Evolutionary conservation across 345 rosid species (phyloP).

Genomic region (Populus tremula): DNA sequence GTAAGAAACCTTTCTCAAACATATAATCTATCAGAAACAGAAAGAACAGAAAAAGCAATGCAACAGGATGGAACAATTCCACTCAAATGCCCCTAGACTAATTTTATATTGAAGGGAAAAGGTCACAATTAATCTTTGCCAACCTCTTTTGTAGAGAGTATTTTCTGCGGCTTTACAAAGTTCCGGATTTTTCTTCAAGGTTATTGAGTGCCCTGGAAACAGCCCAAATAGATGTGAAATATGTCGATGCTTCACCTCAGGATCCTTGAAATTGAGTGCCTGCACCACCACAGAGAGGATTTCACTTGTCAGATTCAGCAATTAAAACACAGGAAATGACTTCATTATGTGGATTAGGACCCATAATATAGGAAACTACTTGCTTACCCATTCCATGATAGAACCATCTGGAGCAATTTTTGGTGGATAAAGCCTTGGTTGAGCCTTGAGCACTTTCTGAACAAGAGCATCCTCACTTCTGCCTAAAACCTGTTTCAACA

Average conservation of each 20-base stretch:
- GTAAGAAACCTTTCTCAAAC: background rate
- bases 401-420: slow-evolving; percentile 69
- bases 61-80: background rate
- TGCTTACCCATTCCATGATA: slow-evolving; percentile 87
- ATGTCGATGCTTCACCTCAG: slow-evolving; percentile 81
- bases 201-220: slow-evolving; percentile 80
- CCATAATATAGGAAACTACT: background rate
- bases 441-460: slow-evolving; percentile 54
- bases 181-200: slow-evolving; percentile 55
- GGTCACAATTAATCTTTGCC: slow-evolving; percentile 5
- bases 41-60: background rate
- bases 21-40: background rate
- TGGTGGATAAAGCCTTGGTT: slow-evolving; percentile 59
- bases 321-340: background rate
- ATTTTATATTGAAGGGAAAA: background rate
- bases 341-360: background rate
- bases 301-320: background rate
- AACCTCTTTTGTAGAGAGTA: slow-evolving; percentile 78
- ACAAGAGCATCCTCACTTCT: slow-evolving; percentile 49
- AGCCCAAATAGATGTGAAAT: slow-evolving; percentile 90
- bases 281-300: slow-evolving; percentile 17
- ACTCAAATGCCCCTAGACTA: background rate
- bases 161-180: slow-evolving; percentile 68
- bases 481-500: slow-evolving; percentile 54
- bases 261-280: slow-evolving; percentile 79